Evolutionary conservation across 1,139 yeast genomes (phyloP), one percentile per base, ranked within the genome.

Genomic region (Yamadazyma trypodendri): DNA sequence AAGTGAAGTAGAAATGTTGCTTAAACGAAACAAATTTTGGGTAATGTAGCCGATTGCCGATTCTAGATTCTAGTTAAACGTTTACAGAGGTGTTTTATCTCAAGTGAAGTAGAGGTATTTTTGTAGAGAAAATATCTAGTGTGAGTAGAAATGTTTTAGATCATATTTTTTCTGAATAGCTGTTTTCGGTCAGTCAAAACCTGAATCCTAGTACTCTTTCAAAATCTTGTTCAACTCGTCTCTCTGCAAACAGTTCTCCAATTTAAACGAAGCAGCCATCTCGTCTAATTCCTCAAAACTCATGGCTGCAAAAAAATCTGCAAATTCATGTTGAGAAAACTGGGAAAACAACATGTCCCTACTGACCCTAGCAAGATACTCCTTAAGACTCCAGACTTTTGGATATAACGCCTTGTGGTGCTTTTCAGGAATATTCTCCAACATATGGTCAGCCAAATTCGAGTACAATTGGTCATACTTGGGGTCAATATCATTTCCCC

Each of bases 401-500:
- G 76, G 76, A 44, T 70, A 71, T 34, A 56, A 46, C 32, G 46
- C 62, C 36, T 55, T 55, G 34, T 57, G 66, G 44, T 52, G 44
- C 34, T 58, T 44, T 41, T 63, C 64, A 22, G 64, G 73, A 31
- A 68, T 55, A 37, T 60, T 65, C 4, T 54, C 58, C 38, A 51
- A 48, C 47, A 70, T 56, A 39, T 69, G 74, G 17, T 56, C 42
- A 37, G 53, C 55, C 42, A 70, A 52, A 28, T 53, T 51, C 21
- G 54, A 49, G 49, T 68, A 69, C 28, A 68, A 50, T 40, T 51
- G 42, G 33, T 60, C 68, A 40, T 56, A 48, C 36, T 60, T 49
- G 3, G 72, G 65, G 41, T 60, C 71, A 34, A 68, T 65, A 42
- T 69, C 72, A 40, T 63, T 60, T 18, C 76, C 77, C 77, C 77